Percentiles rank a stretch among this genome's conserved stretches.
Evolutionary conservation across 331 rosid species (phyloP).

Genomic region (Stylosanthes scabra): DNA sequence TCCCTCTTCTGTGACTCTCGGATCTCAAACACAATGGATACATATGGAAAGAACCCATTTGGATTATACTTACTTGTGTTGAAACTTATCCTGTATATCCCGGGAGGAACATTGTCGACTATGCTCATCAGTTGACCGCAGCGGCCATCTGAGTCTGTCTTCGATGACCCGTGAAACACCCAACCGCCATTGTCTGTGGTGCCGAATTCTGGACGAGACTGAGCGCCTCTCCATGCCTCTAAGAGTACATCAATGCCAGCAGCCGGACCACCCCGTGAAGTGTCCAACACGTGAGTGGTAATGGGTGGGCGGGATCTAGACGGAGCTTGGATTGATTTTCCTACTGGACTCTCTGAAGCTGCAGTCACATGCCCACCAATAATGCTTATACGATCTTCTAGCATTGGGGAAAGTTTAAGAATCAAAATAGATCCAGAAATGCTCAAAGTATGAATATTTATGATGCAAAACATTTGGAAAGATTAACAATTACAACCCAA

Average conservation of each 20-base stretch:
- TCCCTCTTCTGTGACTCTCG: slow-evolving; percentile 71
- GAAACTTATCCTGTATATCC: slow-evolving; percentile 84
- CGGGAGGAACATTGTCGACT: slow-evolving; percentile 72
- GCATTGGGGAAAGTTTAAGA: slow-evolving; percentile 9
- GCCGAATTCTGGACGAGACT: slow-evolving; percentile 63
- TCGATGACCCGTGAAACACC: slow-evolving; percentile 72
- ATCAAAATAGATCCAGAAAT: background rate
- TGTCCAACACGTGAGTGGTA: slow-evolving; percentile 91
- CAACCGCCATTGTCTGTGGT: slow-evolving; percentile 49
- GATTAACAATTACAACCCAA: background rate
- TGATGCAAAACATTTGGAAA: slow-evolving; percentile 1
- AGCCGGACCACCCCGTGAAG: slow-evolving; percentile 81
- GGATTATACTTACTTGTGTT: slow-evolving; percentile 85
- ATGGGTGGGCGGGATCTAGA: slow-evolving; percentile 89
- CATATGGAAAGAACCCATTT: slow-evolving; percentile 82
- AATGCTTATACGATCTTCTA: slow-evolving; percentile 84
- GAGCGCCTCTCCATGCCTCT: slow-evolving; percentile 72
- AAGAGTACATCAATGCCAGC: slow-evolving; percentile 70
- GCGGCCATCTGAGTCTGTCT: slow-evolving; percentile 79
- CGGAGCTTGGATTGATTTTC: slow-evolving; percentile 45
- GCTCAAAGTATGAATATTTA: background rate
- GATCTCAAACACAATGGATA: slow-evolving; percentile 86
- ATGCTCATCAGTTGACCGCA: slow-evolving; percentile 75
- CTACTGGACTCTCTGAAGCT: slow-evolving; percentile 48
- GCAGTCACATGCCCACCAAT: slow-evolving; percentile 74